Conservation (phyloP, 2,329 filamentous ascomycete species). For the Ceratocystis ficicola region DNA sequence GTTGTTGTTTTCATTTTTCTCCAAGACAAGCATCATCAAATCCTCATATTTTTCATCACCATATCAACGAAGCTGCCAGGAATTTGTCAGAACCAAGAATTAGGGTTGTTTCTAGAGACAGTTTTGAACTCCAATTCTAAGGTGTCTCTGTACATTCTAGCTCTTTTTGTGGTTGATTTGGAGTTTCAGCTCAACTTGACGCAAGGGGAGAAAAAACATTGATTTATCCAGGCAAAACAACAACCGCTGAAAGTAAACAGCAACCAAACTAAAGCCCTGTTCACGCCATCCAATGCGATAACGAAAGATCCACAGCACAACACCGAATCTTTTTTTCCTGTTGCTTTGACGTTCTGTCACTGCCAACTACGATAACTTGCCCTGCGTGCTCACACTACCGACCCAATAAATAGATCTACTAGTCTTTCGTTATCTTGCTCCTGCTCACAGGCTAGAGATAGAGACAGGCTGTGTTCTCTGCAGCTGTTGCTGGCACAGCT, state of each 20-base stretch:
- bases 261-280: background rate
- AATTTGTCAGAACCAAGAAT: background rate
- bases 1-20: slow-evolving; percentile 3
- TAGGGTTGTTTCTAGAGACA: slow-evolving; percentile 1
- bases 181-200: background rate
- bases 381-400: background rate
- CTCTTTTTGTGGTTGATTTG: background rate
- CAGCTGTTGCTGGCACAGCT: slow-evolving; percentile 11
- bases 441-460: background rate
- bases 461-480: background rate
- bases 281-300: background rate
- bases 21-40: slow-evolving; percentile 10
- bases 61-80: slow-evolving; percentile 2
- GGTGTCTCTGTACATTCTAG: background rate
- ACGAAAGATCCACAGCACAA: slow-evolving; percentile 7
- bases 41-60: slow-evolving; percentile 11
- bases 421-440: background rate
- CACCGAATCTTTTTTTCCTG: background rate
- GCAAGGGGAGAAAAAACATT: slow-evolving; percentile 6
- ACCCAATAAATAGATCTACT: no score
- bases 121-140: background rate
- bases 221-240: slow-evolving; percentile 5
- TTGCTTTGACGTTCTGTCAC: background rate
- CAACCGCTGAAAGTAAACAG: slow-evolving; percentile 3
- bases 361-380: background rate